Conservation (phyloP, 2,329 filamentous ascomycete species). For the Aspergillus pseudoterreus region DNA sequence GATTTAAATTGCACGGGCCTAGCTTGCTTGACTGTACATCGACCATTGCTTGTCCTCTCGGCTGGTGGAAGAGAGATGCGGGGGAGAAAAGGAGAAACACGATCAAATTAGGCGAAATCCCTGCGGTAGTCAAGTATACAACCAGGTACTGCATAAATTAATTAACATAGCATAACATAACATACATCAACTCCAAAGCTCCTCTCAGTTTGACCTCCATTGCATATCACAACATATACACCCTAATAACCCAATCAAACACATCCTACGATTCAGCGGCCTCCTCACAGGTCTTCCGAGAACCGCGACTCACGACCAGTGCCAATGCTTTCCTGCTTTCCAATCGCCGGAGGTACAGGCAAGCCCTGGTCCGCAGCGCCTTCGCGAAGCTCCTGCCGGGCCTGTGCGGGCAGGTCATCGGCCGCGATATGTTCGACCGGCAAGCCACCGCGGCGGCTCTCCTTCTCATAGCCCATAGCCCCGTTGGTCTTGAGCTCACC, state of each 20-base stretch:
- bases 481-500: constrained; percentile 20
- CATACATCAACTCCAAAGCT: too few relatives aligned
- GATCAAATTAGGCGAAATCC: too few relatives aligned
- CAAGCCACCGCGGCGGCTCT: constrained; percentile 8
- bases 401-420: constrained; percentile 8
- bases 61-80: too few relatives aligned
- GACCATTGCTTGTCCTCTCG: not conserved
- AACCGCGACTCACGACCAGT: constrained; percentile 33
- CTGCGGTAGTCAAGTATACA: too few relatives aligned
- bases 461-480: constrained; percentile 2
- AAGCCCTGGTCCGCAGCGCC: constrained; percentile 29
- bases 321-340: constrained; percentile 22
- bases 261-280: not conserved
- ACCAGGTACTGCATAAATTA: too few relatives aligned
- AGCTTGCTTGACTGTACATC: not conserved
- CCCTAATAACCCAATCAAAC: too few relatives aligned
- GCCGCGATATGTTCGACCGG: constrained; percentile 10
- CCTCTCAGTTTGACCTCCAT: too few relatives aligned
- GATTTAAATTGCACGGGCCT: constrained; percentile 13
- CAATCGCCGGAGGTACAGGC: constrained; percentile 24
- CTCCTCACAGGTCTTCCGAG: constrained; percentile 31
- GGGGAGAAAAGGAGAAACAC: too few relatives aligned
- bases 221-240: too few relatives aligned
- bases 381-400: constrained; percentile 22
- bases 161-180: too few relatives aligned